Base-by-base conservation (phyloP, 768 basidiomycete genomes). In the Pleurotus cornucopiae region DNA sequence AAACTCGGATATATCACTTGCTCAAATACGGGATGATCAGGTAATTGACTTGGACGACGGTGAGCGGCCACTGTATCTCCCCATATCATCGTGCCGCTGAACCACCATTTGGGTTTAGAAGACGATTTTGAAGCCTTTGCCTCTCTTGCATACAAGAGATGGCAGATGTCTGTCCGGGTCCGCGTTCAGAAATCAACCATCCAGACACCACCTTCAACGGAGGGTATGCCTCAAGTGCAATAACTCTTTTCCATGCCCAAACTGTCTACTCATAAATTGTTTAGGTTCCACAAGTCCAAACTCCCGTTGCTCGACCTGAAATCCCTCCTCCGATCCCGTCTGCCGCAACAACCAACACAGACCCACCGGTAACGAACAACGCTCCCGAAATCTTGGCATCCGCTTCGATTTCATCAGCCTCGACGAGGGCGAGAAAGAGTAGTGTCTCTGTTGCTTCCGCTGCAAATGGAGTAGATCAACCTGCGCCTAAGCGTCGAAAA, bases 111-210 rank as follows among this genome's bases (percentile, higher is more conserved):
- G 14, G 56, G 41, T 59, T 7, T 60, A 92, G 90, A 89, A 44
- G 89, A 87, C 39, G 90, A 92, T 67, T 91, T 90, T 59, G 84
- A 86, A 54, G 89, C 88, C 1, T 89, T 91, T 67, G 68, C 71
- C 56, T 71, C 77, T 12, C 68, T 80, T 38, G 73, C 82, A 18
- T 70, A 68, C 51, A 63, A 73, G 6, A 61, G 64, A 3, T 65
- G 66, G 51, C 9, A 34, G 16, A 52, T 53, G 51, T 53, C 13
- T 54, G 67, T 18, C 67, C 72, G 2, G 64, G 73, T 49, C 73
- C 80, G 23, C 66, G 74, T 55, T 72, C 83, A 2, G 67, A 63
- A 6, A 66, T 78, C 16, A 64, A 62, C 4, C 63, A 11, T 4
- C 30, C 30, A 34, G 30, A 34, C 30, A 34, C 11, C 30, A 11